A percentile compares a stretch with the other conserved stretches of the same genome.
phyloP scores from a whole-genome alignment of 2,329 filamentous ascomycete genomes.

The Metarhizium guizhouense region DNA sequence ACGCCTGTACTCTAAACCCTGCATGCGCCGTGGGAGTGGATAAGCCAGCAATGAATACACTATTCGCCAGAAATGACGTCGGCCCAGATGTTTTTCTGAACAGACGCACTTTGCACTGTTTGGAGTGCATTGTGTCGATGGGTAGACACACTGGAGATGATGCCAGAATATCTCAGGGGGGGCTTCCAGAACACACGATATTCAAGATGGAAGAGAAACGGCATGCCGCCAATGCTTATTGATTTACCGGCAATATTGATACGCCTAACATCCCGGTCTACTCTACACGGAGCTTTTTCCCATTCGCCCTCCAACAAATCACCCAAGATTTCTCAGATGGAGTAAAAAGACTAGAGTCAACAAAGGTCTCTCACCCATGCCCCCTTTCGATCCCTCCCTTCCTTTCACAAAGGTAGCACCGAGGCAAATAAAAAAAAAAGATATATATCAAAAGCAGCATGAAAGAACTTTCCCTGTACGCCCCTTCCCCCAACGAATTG shows the following conservation, averaged over 20 bases:
- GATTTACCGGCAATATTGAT: not conserved
- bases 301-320: not conserved
- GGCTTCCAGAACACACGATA: too few species aligned
- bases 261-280: not conserved
- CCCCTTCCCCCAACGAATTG: not conserved
- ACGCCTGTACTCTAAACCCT: too few species aligned
- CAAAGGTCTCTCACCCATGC: not conserved
- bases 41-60: too few species aligned
- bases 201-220: not conserved
- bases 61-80: too few species aligned
- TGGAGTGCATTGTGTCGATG: too few species aligned
- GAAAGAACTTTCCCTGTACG: not conserved
- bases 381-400: not conserved
- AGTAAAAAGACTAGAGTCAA: not conserved
- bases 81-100: too few species aligned
- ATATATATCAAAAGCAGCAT: not conserved
- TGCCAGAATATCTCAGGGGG: too few species aligned
- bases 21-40: too few species aligned
- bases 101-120: too few species aligned
- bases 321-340: not conserved
- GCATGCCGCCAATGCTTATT: not conserved
- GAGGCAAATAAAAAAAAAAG: not conserved
- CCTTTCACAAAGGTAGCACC: not conserved
- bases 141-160: too few species aligned
- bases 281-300: not conserved